Evolutionary conservation across 495 filamentous ascomycete genomes (phyloP).

Genomic region (Tuber brumale): DNA sequence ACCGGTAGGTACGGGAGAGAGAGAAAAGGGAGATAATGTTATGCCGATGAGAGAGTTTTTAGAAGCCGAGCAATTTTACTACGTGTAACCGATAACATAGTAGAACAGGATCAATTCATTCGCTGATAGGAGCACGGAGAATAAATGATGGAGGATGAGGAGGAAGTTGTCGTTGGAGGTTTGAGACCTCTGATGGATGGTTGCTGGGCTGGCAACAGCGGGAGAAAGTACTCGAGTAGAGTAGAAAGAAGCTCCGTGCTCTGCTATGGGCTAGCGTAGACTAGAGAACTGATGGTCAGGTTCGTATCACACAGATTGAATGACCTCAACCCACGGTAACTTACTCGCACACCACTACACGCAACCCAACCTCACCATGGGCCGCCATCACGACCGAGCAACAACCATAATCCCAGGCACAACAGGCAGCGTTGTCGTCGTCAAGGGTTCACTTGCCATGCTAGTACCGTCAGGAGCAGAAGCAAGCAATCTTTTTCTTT

Average conservation of each 20-base stretch:
- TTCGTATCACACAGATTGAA: not conserved
- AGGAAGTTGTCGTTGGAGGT: not conserved
- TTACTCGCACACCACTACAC: not conserved
- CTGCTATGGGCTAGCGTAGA: constrained; percentile 3
- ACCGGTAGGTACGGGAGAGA: not conserved
- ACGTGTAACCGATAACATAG: not conserved
- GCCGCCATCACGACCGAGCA: constrained; percentile 1
- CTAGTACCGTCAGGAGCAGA: not conserved
- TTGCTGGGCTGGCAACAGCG: not conserved
- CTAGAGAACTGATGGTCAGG: not conserved
- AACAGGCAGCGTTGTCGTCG: not conserved
- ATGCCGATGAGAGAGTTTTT: not conserved
- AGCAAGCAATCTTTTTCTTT: not conserved
- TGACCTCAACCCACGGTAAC: not conserved
- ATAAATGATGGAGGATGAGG: not conserved
- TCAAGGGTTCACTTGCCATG: not conserved
- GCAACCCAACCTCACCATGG: not conserved
- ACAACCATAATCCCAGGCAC: not conserved
- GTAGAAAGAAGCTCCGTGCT: not conserved
- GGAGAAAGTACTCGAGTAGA: too few relatives aligned
- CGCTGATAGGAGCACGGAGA: not conserved
- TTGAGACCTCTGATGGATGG: not conserved
- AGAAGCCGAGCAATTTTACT: not conserved
- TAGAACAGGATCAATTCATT: not conserved
- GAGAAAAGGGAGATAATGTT: not conserved